Evolutionary conservation across 176 grass and related monocot genomes (phyloP).

Genomic region (Aegilops sharonensis): DNA sequence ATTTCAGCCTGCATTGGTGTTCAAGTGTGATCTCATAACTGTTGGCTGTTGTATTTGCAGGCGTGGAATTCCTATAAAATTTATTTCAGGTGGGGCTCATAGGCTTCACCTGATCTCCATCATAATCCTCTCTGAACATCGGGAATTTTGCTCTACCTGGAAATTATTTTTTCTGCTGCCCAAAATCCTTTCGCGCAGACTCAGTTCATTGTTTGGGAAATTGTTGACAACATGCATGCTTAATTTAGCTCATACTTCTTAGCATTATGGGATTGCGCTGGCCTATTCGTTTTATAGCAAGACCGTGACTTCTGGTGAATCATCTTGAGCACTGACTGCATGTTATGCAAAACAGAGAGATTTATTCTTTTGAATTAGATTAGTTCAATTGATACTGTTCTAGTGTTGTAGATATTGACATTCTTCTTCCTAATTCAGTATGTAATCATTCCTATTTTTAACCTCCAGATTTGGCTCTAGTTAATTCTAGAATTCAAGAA

Average conservation of each 20-base stretch:
- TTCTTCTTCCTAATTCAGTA: slow-evolving; percentile 13
- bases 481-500: slow-evolving; percentile 15
- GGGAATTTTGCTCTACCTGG: neutral
- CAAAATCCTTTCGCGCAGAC: neutral
- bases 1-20: neutral
- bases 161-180: neutral
- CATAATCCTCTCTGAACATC: neutral
- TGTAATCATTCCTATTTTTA: neutral
- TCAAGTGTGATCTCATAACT: neutral
- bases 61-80: neutral
- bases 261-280: neutral
- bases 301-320: neutral
- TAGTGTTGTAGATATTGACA: neutral
- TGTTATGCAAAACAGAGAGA: neutral
- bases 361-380: neutral
- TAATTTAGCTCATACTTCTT: neutral
- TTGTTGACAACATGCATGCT: neutral
- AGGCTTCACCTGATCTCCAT: neutral
- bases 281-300: neutral
- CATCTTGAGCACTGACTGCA: neutral
- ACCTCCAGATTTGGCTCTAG: slow-evolving; percentile 13
- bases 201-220: neutral
- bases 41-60: neutral
- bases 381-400: neutral
- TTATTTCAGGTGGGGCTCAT: neutral